Conservation (phyloP, 2,329 filamentous ascomycete species). For the Cordyceps cateniannulata region DNA sequence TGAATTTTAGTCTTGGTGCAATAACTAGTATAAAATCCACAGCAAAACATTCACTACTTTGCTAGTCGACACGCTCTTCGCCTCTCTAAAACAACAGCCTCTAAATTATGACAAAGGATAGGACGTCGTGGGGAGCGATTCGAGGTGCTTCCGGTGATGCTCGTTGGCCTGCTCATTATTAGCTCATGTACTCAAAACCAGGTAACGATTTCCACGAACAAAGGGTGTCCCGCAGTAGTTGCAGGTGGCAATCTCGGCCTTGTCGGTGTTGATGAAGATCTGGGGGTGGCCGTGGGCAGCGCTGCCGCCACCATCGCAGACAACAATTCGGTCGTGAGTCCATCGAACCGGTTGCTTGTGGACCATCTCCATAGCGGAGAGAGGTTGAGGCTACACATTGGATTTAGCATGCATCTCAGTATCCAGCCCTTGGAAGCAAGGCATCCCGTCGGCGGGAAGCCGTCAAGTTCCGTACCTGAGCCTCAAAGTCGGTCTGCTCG, state of each 20-base stretch:
- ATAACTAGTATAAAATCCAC: slow-evolving; percentile 5
- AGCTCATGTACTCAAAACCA: slow-evolving; percentile 1
- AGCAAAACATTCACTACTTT: background rate
- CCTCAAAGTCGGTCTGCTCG: slow-evolving; percentile 90
- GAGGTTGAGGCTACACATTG: slow-evolving; percentile 66
- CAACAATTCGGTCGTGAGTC: slow-evolving; percentile 74
- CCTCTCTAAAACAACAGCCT: background rate
- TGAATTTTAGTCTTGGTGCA: slow-evolving; percentile 2
- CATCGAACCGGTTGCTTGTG: slow-evolving; percentile 93
- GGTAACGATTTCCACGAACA: slow-evolving; percentile 48
- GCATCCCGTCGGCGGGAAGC: background rate
- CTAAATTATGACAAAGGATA: slow-evolving; percentile 63
- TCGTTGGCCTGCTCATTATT: slow-evolving; percentile 66
- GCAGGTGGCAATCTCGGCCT: slow-evolving; percentile 86
- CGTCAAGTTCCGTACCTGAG: slow-evolving; percentile 62
- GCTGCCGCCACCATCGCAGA: slow-evolving; percentile 79
- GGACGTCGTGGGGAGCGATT: slow-evolving; percentile 72
- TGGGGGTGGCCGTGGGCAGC: slow-evolving; percentile 82
- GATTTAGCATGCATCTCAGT: slow-evolving; percentile 12
- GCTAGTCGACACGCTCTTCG: background rate
- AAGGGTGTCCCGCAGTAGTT: slow-evolving; percentile 91
- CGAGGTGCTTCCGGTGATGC: slow-evolving; percentile 75
- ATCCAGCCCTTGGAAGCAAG: background rate
- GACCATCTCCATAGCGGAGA: slow-evolving; percentile 89
- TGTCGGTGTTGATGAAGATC: slow-evolving; percentile 97